Percentiles rank a stretch among this genome's conserved stretches.
These are phyloP conservation scores for Apodospora peruviana DNA, from an alignment of 495 filamentous ascomycete genomes.

Conservation along the genomic window DNA sequence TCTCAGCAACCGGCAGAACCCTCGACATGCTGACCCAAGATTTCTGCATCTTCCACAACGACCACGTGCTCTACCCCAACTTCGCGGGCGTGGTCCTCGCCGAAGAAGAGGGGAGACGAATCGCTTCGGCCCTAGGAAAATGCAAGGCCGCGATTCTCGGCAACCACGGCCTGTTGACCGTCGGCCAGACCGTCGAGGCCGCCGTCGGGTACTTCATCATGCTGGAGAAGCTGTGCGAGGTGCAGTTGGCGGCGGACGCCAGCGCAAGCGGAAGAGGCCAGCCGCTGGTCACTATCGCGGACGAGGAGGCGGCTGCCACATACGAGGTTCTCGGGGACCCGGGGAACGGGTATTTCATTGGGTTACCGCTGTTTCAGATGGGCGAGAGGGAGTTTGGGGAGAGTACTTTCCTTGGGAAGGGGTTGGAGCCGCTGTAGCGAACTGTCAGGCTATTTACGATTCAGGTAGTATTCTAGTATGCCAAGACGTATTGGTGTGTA, in stretches of 20 bases:
- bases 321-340: background rate
- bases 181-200: conserved; percentile 49
- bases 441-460: no score
- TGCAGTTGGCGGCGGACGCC: conserved; percentile 46
- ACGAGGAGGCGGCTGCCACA: background rate
- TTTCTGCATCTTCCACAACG: conserved; percentile 47
- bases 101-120: conserved; percentile 43
- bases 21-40: conserved; percentile 57
- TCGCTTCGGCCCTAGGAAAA: conserved; percentile 42
- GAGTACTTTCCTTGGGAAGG: conserved; percentile 20
- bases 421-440: conserved; percentile 14
- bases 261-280: background rate
- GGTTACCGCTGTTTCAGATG: conserved; percentile 17
- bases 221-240: conserved; percentile 45
- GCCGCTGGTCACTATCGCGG: background rate
- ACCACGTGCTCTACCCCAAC: conserved; percentile 44
- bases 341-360: conserved; percentile 3
- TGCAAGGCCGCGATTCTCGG: conserved; percentile 44
- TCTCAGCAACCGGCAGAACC: conserved; percentile 45
- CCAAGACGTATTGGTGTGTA: no score
- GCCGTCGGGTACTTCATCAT: conserved; percentile 48
- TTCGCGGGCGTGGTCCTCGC: conserved; percentile 55
- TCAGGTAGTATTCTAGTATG: no score
- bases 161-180: conserved; percentile 53
- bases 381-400: conserved; percentile 22